Base-by-base conservation (phyloP, 495 filamentous ascomycete genomes). In the Aspergillus cristatus region DNA sequence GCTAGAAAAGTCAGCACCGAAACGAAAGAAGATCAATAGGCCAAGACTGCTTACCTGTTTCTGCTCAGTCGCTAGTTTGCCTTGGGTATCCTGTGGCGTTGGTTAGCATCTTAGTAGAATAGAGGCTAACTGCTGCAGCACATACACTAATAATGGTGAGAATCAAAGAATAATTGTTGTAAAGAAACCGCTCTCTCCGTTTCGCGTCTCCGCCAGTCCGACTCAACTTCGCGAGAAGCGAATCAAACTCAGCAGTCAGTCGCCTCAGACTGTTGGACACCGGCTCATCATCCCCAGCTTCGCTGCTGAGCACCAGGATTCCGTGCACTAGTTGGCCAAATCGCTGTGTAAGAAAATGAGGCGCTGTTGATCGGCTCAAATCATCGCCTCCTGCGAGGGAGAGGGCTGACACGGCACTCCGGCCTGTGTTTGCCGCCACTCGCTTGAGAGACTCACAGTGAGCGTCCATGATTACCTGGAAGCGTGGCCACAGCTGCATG, bases 401-500 rank as follows among this genome's bases (percentile, higher is more conserved):
- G 2, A 77, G 61, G 2, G 74, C 55, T 38, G 69, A 58, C 35
- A 71, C 47, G 37, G 79, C 56, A 55, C 72, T 56, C 50, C 74
- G 58, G 30, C 65, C 62, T 18, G 72, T 65, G 8, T 72, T 65
- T 6, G 70, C 53, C 10, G 76, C 70, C 34, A 71, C 65, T 28
- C 70, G 70, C 29, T 79, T 80, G 14, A 97, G 70, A 8, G 84
- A 90, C 28, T 94, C 86, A 60, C 81, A 81, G 53, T 97, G 91
- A n/a, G 77, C 68, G 48, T 94, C 86, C 80, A 97, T 94, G 51
- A 91, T 77, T 15, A 82, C 72, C 62, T 97, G 93, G 54, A 98
- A 86, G 18, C 88, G 81, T 3, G 91, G 91, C 91, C 91, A 98
- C 4, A 98, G 77, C 6, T 86, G 77, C 90, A 98, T 97, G 47